Conservation (phyloP, 148 eudicot species). For the Spergularia marina region DNA sequence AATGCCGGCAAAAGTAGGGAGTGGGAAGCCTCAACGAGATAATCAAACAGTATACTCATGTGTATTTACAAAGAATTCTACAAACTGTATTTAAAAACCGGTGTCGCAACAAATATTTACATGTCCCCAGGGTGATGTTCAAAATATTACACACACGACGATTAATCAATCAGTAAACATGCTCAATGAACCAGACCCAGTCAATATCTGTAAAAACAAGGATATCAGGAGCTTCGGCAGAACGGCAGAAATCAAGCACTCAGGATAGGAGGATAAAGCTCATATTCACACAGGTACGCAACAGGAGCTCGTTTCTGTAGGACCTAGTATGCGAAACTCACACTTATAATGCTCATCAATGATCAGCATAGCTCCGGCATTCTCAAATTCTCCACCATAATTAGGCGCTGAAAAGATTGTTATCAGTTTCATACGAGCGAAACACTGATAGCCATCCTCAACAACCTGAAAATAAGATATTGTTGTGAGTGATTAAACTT, state of each 20-base stretch:
- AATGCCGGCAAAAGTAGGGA: no score
- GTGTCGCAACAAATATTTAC: no score
- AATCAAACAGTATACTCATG: no score
- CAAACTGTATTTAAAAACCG: no score
- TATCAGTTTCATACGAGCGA: conserved; percentile 31
- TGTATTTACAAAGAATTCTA: no score
- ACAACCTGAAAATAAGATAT: conserved; percentile 29
- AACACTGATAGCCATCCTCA: conserved; percentile 38
- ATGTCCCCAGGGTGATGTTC: neutral
- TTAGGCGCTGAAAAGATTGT: conserved; percentile 40
- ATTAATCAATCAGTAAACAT: neutral
- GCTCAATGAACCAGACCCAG: neutral
- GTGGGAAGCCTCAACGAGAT: no score
- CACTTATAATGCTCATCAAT: conserved; percentile 35
- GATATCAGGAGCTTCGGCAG: neutral
- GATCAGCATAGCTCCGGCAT: conserved; percentile 39
- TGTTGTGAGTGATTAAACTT: neutral
- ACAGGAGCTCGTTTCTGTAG: conserved; percentile 26
- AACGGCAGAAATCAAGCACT: neutral
- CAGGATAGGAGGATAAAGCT: neutral
- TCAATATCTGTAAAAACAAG: neutral
- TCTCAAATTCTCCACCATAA: conserved; percentile 39
- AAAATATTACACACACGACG: conserved; percentile 1
- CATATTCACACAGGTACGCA: no score
- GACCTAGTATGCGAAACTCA: conserved; percentile 32